Conservation (phyloP, 202 grass and related monocot genomes). For the Digitaria exilis region DNA sequence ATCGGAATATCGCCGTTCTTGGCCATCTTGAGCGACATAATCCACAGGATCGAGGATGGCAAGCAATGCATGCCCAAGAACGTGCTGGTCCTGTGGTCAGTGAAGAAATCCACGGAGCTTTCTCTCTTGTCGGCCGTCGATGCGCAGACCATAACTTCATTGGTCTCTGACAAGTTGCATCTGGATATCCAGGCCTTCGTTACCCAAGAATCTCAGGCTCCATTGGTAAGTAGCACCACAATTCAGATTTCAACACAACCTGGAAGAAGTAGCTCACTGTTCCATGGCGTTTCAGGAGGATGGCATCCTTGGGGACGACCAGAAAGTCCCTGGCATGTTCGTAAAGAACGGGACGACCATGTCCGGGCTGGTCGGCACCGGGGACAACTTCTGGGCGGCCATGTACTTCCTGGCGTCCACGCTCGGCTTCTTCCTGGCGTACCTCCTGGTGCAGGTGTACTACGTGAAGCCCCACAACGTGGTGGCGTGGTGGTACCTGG, state of each 20-base stretch:
- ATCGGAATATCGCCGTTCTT: conserved; percentile 91
- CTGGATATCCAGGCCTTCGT: conserved; percentile 84
- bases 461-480: conserved; percentile 66
- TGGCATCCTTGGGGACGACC: conserved; percentile 46
- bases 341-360: conserved; percentile 63
- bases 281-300: conserved; percentile 62
- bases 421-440: conserved; percentile 65
- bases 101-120: conserved; percentile 83
- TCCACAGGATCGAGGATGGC: conserved; percentile 67
- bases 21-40: conserved; percentile 87
- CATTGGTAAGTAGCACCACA: conserved; percentile 50
- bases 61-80: conserved; percentile 77
- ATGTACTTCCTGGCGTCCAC: conserved; percentile 74
- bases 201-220: conserved; percentile 69
- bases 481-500: conserved; percentile 81
- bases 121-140: conserved; percentile 79
- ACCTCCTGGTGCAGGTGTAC: conserved; percentile 64
- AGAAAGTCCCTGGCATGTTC: conserved; percentile 56
- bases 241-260: background rate
- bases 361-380: conserved; percentile 88
- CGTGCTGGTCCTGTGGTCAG: conserved; percentile 84
- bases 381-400: conserved; percentile 76
- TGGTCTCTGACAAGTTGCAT: conserved; percentile 57
- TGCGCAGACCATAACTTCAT: conserved; percentile 58
- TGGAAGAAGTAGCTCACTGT: background rate